Conservation (phyloP, 2,329 filamentous ascomycete genomes). For the Claviceps fusiformis region DNA sequence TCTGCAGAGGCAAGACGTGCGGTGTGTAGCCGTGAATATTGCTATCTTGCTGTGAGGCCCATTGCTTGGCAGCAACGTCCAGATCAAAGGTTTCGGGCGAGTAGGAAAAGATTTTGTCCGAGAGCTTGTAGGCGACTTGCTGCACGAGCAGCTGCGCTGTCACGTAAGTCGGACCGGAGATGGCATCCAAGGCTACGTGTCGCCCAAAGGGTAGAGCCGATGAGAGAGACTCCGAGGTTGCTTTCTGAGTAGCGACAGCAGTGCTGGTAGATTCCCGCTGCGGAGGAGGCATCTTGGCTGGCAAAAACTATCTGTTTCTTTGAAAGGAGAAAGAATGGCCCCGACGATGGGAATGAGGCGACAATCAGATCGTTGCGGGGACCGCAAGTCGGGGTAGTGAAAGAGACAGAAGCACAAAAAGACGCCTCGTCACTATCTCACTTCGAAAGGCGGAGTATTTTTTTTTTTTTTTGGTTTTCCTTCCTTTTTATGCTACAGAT, state of each 20-base stretch:
- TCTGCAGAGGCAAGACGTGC: constrained; percentile 68
- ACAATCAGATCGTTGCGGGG: neutral
- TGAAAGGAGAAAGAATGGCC: neutral
- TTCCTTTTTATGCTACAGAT: neutral
- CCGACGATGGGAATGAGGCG: neutral
- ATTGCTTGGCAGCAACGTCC: constrained; percentile 67
- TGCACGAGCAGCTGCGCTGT: constrained; percentile 90
- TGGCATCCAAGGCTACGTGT: constrained; percentile 39
- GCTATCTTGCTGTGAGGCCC: constrained; percentile 53
- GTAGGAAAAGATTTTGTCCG: constrained; percentile 95
- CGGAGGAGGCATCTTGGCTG: constrained; percentile 19
- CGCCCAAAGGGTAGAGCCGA: constrained; percentile 45
- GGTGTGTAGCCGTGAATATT: constrained; percentile 78
- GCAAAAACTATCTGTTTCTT: neutral
- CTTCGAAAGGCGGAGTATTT: neutral
- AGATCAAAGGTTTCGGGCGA: constrained; percentile 89
- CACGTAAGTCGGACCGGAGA: constrained; percentile 80
- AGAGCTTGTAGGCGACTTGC: constrained; percentile 88
- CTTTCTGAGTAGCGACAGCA: constrained; percentile 13
- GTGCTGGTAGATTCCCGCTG: constrained; percentile 23
- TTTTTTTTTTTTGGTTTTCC: too few relatives aligned
- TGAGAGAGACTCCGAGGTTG: constrained; percentile 28
- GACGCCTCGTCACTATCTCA: neutral
- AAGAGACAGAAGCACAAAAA: neutral
- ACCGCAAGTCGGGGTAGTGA: neutral